Conservation (phyloP, 129 eudicot genomes). For the Ambrosia trifida region DNA sequence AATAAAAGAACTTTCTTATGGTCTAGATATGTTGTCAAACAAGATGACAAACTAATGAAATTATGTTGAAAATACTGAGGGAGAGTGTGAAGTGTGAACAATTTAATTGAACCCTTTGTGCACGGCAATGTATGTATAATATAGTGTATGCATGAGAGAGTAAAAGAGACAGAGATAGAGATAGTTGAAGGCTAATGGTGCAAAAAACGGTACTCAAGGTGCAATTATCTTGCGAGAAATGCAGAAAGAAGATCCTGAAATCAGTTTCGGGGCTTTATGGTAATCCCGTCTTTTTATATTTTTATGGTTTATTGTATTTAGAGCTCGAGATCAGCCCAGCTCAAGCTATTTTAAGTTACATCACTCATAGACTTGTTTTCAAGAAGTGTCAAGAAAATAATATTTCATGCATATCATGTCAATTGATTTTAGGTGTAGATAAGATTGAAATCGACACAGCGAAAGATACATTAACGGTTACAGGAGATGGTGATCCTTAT, state of each 20-base stretch:
- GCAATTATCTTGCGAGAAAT: conserved; percentile 55
- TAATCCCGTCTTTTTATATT: conserved; percentile 19
- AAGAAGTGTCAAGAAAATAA: neutral
- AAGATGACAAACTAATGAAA: conserved; percentile 18
- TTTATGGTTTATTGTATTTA: too few species aligned
- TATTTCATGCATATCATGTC: neutral
- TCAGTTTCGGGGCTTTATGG: conserved; percentile 57
- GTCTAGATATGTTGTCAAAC: neutral
- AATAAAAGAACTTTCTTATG: neutral
- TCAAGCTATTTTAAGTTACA: neutral
- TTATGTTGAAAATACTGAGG: conserved; percentile 11
- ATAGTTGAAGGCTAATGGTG: conserved; percentile 36
- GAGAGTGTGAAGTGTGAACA: conserved; percentile 33
- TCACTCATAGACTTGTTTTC: neutral
- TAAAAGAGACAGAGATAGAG: neutral
- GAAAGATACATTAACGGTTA: conserved; percentile 54
- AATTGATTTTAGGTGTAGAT: conserved; percentile 51
- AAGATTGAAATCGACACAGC: conserved; percentile 58
- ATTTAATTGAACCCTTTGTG: conserved; percentile 9
- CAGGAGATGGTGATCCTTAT: conserved; percentile 68
- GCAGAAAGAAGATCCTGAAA: conserved; percentile 59
- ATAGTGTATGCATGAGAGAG: neutral
- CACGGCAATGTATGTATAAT: conserved; percentile 13
- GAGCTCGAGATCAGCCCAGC: too few species aligned
- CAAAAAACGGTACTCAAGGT: conserved; percentile 67